Conservation (phyloP, 139 green algal species). For the Tetradesmus obliquus region DNA sequence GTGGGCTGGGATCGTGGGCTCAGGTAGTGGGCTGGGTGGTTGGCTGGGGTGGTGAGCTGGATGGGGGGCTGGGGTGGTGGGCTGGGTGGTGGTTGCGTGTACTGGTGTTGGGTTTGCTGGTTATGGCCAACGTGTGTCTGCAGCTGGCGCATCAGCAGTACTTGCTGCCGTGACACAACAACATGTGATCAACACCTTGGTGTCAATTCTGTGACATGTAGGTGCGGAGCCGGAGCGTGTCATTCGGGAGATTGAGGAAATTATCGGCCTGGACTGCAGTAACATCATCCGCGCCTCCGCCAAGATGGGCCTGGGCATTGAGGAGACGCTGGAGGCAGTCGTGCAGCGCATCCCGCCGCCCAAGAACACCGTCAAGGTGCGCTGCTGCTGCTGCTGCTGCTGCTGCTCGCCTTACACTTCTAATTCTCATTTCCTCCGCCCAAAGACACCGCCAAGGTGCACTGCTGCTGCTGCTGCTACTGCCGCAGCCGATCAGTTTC, state of each 20-base stretch:
- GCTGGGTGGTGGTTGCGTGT: not conserved
- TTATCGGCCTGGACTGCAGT: constrained; percentile 93
- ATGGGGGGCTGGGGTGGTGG: not conserved
- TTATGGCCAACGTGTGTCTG: too few species aligned
- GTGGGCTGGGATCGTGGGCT: not conserved
- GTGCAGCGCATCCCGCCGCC: constrained; percentile 88
- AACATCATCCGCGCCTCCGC: constrained; percentile 68
- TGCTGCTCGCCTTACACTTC: constrained; percentile 1
- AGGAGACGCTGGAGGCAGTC: constrained; percentile 94
- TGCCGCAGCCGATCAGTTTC: too few species aligned
- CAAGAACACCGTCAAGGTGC: constrained; percentile 61
- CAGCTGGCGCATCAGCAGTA: too few species aligned
- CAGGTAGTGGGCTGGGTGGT: too few species aligned
- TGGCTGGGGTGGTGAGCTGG: not conserved
- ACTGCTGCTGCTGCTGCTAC: too few species aligned
- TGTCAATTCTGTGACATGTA: constrained; percentile 37
- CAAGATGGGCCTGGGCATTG: constrained; percentile 85
- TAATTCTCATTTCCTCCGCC: too few species aligned
- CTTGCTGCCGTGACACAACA: too few species aligned
- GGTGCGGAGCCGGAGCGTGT: constrained; percentile 93
- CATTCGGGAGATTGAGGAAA: constrained; percentile 95
- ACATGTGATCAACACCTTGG: too few species aligned
- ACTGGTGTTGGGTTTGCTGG: not conserved
- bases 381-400: not conserved
- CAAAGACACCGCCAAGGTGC: too few species aligned